These are phyloP conservation scores for Chalciporus piperatus DNA, from an alignment of 768 basidiomycete species.

Conservation along the genomic window DNA sequence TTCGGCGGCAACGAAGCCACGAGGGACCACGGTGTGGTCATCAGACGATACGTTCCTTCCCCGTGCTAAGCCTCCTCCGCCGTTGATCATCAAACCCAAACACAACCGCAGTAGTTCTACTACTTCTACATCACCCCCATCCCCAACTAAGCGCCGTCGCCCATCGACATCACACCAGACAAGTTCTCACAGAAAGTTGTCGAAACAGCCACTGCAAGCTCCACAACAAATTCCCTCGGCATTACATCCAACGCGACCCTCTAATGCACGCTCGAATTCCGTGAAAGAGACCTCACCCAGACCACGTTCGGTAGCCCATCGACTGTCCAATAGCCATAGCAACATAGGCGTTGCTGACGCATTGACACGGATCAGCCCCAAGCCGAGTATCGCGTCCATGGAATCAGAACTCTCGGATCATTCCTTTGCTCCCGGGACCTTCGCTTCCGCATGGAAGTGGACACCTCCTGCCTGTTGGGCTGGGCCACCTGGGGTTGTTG, in stretches of 20 bases:
- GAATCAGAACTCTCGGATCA: background rate
- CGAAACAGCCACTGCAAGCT: background rate
- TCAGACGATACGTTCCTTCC: conserved; percentile 20
- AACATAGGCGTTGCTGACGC: background rate
- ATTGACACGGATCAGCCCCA: background rate
- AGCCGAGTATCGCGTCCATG: background rate
- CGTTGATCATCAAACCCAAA: conserved; percentile 7
- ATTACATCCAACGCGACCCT: background rate
- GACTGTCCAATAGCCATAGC: background rate
- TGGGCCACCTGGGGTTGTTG: conserved; percentile 9
- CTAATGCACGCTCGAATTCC: background rate
- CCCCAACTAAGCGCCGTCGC: background rate
- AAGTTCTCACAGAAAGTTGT: background rate
- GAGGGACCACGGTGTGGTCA: conserved; percentile 10
- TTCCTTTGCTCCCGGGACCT: background rate
- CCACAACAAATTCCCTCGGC: background rate
- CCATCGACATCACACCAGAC: background rate
- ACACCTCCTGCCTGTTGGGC: conserved; percentile 25
- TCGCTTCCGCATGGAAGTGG: conserved; percentile 11
- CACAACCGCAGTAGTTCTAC: conserved; percentile 13
- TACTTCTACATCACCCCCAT: background rate
- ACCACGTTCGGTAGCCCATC: background rate
- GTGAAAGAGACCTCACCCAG: background rate
- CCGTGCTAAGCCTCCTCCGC: conserved; percentile 17
- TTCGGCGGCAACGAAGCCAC: background rate